Conservation (phyloP, 164 flowering plant genomes). For the Tetrastigma voinierianum region DNA sequence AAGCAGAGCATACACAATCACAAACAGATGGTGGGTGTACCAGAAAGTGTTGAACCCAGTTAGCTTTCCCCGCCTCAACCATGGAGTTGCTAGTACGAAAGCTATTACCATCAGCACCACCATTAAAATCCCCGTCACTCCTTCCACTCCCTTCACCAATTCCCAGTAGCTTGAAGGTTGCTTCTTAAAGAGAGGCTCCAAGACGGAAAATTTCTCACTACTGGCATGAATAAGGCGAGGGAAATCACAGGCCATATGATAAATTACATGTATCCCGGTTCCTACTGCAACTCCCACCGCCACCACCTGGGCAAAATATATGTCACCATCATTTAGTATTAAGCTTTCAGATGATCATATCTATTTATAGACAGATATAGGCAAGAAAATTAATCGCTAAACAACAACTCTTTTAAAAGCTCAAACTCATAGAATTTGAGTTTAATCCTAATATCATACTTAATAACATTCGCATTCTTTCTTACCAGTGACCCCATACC, state of each 20-base stretch:
- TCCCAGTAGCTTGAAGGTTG: constrained; percentile 1
- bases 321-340: too few relatives aligned
- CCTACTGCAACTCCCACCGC: constrained; percentile 32
- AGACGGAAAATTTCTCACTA: not conserved
- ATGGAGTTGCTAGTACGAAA: constrained; percentile 3
- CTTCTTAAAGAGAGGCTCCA: not conserved
- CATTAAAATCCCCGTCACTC: constrained; percentile 1
- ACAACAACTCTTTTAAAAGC: too few relatives aligned
- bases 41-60: constrained; percentile 8
- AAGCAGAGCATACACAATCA: constrained; percentile 2
- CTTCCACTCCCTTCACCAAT: constrained; percentile 1
- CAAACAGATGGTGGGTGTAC: constrained; percentile 5
- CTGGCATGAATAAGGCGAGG: constrained; percentile 19
- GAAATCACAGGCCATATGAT: constrained; percentile 39
- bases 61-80: constrained; percentile 2
- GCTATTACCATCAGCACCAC: constrained; percentile 5
- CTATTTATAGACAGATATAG: too few relatives aligned
- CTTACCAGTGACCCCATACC: too few relatives aligned
- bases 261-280: constrained; percentile 25
- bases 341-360: too few relatives aligned
- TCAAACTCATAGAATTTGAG: too few relatives aligned
- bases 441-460: too few relatives aligned
- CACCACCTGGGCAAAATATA: constrained; percentile 6
- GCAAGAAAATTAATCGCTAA: too few relatives aligned
- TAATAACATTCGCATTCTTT: too few relatives aligned